phyloP scores from a whole-genome alignment of 2,329 filamentous ascomycete species.

The Colletotrichum liriopes region DNA sequence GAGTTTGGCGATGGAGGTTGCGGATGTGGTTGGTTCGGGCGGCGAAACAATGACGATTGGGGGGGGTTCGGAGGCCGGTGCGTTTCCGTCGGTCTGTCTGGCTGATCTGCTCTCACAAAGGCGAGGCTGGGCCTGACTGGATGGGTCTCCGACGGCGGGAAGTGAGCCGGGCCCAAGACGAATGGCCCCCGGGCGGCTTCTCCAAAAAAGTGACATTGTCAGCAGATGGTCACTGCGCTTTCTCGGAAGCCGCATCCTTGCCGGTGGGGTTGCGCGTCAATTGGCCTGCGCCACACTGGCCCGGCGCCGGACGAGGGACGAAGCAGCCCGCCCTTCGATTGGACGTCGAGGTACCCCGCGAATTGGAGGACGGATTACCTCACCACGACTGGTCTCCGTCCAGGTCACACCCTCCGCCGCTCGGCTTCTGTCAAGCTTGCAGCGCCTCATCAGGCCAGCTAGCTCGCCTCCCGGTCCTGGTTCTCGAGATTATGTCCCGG shows the following conservation, averaged over 20 bases:
- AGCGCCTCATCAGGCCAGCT: constrained; percentile 19
- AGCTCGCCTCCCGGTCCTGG: not conserved
- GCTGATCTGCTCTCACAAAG: constrained; percentile 11
- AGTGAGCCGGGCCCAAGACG: not conserved
- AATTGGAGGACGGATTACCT: constrained; percentile 18
- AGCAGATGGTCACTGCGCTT: constrained; percentile 23
- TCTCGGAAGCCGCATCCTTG: constrained; percentile 28
- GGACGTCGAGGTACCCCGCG: constrained; percentile 24
- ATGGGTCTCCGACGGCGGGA: not conserved
- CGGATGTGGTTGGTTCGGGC: constrained; percentile 4
- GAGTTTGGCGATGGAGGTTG: not conserved
- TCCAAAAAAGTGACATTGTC: constrained; percentile 12
- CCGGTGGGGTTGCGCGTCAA: constrained; percentile 34
- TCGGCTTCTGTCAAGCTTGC: not conserved
- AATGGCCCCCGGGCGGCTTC: not conserved
- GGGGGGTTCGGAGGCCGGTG: constrained; percentile 15
- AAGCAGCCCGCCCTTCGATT: not conserved
- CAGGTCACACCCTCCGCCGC: constrained; percentile 14
- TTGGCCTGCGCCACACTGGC: constrained; percentile 36
- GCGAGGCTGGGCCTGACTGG: constrained; percentile 11
- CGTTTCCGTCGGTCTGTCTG: constrained; percentile 2
- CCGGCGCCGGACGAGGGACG: constrained; percentile 13
- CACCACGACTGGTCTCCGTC: not conserved
- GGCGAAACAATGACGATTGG: constrained; percentile 44
- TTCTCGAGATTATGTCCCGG: not conserved